Evolutionary conservation across 2,329 filamentous ascomycete species (phyloP), one percentile per base, ranked within the genome.

Genomic region (Furcasterigmium sp.): DNA sequence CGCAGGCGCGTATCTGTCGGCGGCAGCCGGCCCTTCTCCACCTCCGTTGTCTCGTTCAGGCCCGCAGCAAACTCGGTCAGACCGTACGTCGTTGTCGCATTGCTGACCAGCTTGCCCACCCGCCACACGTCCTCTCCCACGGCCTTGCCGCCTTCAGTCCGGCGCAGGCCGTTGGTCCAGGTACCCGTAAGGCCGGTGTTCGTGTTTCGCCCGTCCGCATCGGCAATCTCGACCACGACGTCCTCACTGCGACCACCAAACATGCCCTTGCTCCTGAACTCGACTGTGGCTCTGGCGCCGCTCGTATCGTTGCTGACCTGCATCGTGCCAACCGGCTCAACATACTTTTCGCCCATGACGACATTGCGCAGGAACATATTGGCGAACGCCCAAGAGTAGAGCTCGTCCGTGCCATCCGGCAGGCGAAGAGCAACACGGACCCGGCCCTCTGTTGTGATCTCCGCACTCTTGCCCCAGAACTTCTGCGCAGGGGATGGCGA

Each of bases 401-500:
- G 76, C 60, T 97, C 91, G 43, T 88, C 86, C 2, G 72, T 78
- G 3, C 77, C 75, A 58, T 93, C 78, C 1, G 72, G 53, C 39
- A 83, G 60, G 20, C 76, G 83, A 21, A 98, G 69, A 30, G 83
- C 80, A 30, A 96, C 73, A 39, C 91, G 80, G 4, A 89, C 83
- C 20, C 88, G 85, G 3, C 93, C 93, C 43, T 96, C 91, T 0
- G 90, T 97, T 47, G 87, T 93, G 49, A 98, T 81, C 64, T 98
- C 93, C 3, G 89, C 89, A 43, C 85, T 91, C 70, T 97, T 97
- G 44, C 93, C 93, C 93, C 93, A 97, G 69, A 98, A 98, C 60
- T 97, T 97, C 60, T 98, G 91, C 18, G 85, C 85, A 0, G 93
- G 93, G 44, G 86, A 84, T 0, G 93, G 88, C 5, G 85, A 87